Percentiles rank a stretch among this genome's conserved stretches.
Conservation (phyloP, 78 protist species). For the Dictyostelium intermedium region DNA sequence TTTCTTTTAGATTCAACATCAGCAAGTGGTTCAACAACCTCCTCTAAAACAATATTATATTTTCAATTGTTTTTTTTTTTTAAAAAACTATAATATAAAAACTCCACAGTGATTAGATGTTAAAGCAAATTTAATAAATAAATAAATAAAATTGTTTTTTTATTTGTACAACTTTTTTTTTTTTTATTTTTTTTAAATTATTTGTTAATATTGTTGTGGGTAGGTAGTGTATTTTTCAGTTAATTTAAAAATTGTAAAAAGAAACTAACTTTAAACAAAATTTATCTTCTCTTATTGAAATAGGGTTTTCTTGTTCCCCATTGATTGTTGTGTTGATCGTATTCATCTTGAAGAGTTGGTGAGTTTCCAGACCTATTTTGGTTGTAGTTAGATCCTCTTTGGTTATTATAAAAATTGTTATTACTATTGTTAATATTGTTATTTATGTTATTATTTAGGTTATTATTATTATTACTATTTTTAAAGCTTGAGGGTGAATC, state of each 20-base stretch:
- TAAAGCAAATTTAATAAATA: background rate
- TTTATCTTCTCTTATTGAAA: slow-evolving; percentile 1
- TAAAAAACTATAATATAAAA: too few relatives aligned
- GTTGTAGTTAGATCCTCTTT: background rate
- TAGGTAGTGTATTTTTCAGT: background rate
- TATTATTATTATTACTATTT: background rate
- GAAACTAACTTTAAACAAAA: background rate
- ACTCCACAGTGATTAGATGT: too few relatives aligned
- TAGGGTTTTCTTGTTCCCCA: slow-evolving; percentile 24
- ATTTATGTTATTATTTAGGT: too few relatives aligned
- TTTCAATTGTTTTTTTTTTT: too few relatives aligned
- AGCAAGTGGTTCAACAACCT: too few relatives aligned
- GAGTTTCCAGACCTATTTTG: slow-evolving; percentile 16
- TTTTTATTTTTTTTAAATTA: background rate
- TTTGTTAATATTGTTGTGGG: background rate
- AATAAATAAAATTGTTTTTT: background rate
- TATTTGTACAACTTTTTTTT: background rate
- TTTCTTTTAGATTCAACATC: too few relatives aligned
- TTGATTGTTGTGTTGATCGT: background rate
- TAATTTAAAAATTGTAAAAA: background rate
- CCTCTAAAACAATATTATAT: too few relatives aligned
- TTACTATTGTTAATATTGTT: background rate
- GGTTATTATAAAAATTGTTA: background rate
- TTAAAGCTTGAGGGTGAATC: slow-evolving; percentile 12
- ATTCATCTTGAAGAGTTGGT: slow-evolving; percentile 11